Conservation (phyloP, 345 rosid species). For the Populus pruinosa region DNA sequence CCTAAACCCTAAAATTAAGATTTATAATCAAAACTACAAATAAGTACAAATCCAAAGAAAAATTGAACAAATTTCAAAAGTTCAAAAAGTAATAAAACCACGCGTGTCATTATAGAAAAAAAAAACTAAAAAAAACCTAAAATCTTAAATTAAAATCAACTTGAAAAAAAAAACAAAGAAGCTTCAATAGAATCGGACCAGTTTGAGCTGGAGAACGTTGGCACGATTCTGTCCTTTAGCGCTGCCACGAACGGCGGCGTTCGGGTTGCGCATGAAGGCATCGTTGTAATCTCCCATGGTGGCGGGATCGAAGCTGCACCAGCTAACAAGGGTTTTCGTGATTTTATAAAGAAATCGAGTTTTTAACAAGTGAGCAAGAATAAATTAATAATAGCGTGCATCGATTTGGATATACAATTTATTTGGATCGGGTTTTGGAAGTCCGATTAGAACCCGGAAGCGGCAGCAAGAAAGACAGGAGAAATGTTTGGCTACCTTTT, state of each 20-base stretch:
- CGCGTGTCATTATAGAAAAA: background rate
- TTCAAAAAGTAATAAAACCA: background rate
- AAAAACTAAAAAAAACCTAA: background rate
- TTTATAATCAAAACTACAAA: background rate
- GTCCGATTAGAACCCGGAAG: background rate
- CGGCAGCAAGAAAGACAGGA: background rate
- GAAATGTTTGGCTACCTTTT: background rate
- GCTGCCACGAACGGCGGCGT: conserved; percentile 78
- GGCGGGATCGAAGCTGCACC: conserved; percentile 15
- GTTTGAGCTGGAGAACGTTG: conserved; percentile 93
- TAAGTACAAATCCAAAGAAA: background rate
- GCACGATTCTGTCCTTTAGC: conserved; percentile 86
- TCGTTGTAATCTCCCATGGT: conserved; percentile 74
- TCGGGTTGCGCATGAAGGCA: conserved; percentile 79
- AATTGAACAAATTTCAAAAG: background rate
- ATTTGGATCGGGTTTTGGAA: background rate
- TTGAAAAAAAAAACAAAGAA: background rate
- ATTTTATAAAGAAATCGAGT: background rate
- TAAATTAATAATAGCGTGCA: background rate
- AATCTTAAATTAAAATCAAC: background rate
- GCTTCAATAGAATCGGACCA: conserved; percentile 36
- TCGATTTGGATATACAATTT: background rate
- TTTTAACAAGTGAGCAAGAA: background rate
- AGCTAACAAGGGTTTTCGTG: conserved; percentile 31
- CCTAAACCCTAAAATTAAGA: background rate